A percentile compares a stretch with the other conserved stretches of the same genome.
Evolutionary conservation across 1,284 basidiomycete genomes (phyloP).

Genomic region (Trametes sp.): DNA sequence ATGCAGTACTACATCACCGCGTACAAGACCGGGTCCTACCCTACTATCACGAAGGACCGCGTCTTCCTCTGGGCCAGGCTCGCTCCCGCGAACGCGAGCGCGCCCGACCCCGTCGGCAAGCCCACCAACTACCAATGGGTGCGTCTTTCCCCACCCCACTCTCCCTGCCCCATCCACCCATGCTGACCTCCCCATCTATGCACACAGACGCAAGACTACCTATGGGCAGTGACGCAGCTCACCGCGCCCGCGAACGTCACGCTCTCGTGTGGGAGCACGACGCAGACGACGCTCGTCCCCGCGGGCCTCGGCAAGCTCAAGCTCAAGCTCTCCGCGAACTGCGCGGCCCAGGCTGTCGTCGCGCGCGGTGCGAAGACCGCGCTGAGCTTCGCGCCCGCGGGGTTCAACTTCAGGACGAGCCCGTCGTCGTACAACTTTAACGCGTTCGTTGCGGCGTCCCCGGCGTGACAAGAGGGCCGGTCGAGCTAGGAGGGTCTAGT

Average conservation of each 20-base stretch:
- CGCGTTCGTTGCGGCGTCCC: constrained; percentile 45
- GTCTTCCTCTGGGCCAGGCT: constrained; percentile 68
- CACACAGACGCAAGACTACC: constrained; percentile 40
- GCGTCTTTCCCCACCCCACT: constrained; percentile 16
- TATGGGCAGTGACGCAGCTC: constrained; percentile 56
- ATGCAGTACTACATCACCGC: constrained; percentile 64
- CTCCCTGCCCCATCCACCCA: background rate
- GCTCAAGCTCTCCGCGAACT: constrained; percentile 46
- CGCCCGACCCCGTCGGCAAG: constrained; percentile 43
- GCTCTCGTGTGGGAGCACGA: constrained; percentile 51
- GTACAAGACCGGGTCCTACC: constrained; percentile 72
- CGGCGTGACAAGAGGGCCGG: background rate
- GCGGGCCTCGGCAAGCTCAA: constrained; percentile 59
- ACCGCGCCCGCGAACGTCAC: constrained; percentile 51
- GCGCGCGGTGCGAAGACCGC: constrained; percentile 44
- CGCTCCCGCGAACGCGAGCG: constrained; percentile 51
- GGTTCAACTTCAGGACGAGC: constrained; percentile 44
- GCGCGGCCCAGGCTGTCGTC: constrained; percentile 49
- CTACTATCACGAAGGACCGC: constrained; percentile 60
- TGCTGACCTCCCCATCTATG: background rate
- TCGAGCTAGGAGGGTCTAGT: no score
- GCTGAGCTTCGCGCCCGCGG: constrained; percentile 38
- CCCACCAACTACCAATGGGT: constrained; percentile 48
- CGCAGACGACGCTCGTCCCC: constrained; percentile 43
- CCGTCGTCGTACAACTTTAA: constrained; percentile 52